Evolutionary conservation across 2,329 filamentous ascomycete species (phyloP), one percentile per base, ranked within the genome.

Genomic region (Achaetomium macrosporum): DNA sequence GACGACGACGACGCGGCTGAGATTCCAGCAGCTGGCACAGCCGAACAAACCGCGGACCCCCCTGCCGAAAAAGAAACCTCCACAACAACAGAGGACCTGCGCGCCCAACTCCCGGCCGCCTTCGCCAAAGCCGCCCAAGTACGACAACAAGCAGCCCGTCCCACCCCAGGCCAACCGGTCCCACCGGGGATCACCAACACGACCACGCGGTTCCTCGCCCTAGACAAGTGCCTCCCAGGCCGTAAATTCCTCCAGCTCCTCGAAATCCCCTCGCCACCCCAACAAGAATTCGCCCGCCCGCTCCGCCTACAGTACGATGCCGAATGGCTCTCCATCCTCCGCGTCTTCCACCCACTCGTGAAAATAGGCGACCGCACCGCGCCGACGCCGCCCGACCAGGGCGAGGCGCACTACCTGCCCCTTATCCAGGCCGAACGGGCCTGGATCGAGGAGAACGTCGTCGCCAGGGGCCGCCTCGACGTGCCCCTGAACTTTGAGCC

Each of bases 311-410:
- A 83, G 44, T 97, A 99, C 66, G 93, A 99, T 68, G 82, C 85
- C 11, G 93, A 99, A 71, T 99, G 92, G 92, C 83, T 99, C 8
- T 87, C 93, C 40, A 96, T 99, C 58, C 91, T 85, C 12, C 87
- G 92, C 40, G 85, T 84, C 8, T 95, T 97, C 64, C 82, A 87
- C 39, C 62, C 74, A 3, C 76, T 82, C 39, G 75, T 93, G 2
- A 69, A 73, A 1, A 72, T 92, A 36, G 87, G 88, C 53, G 75
- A 85, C 57, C 75, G 74, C 5, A 65, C 71, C 8, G 76, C 78
- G 1, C 68, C 70, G 37, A 69, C 79, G 0, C 76, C 85, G 0
- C 67, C 72, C 1, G 77, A 95, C 63, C 73, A 81, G 25, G 87
- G 88, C 17, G 83, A 95, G 66, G 78, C 75, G 2, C 71, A 78